phyloP scores from a whole-genome alignment of 768 basidiomycete genomes.

The Suillus luteus region DNA sequence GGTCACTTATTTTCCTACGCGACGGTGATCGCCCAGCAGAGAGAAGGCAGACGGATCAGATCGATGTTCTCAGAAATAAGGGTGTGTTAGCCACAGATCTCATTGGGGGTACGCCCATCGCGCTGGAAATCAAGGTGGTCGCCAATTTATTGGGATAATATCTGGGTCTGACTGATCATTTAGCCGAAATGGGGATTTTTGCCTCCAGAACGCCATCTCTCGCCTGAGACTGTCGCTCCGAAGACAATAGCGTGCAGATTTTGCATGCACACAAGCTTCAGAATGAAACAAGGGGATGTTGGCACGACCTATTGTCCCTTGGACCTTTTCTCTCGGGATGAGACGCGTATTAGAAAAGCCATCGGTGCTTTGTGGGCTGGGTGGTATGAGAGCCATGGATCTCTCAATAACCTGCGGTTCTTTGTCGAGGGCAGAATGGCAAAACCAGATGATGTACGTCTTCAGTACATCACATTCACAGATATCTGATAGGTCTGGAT shows the following conservation, averaged over 20 bases:
- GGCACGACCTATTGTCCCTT: conserved; percentile 76
- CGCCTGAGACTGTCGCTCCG: conserved; percentile 51
- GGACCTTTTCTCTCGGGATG: conserved; percentile 81
- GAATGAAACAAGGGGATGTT: conserved; percentile 34
- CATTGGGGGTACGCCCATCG: conserved; percentile 57
- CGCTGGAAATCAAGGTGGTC: conserved; percentile 90
- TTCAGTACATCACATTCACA: neutral
- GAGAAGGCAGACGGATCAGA: conserved; percentile 54
- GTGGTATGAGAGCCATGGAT: conserved; percentile 68
- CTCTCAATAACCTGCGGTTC: conserved; percentile 79
- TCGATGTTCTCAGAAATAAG: conserved; percentile 56
- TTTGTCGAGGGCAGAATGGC: conserved; percentile 69
- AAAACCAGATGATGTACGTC: conserved; percentile 56
- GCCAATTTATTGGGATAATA: conserved; percentile 6
- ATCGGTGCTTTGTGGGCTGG: conserved; percentile 69
- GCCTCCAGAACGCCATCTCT: conserved; percentile 62
- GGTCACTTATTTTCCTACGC: conserved; percentile 46
- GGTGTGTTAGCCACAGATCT: conserved; percentile 83
- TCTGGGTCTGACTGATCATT: conserved; percentile 10
- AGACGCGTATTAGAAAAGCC: conserved; percentile 60
- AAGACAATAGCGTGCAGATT: conserved; percentile 84
- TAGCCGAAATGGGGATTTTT: conserved; percentile 99
- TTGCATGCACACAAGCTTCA: conserved; percentile 81
- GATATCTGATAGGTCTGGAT: neutral
- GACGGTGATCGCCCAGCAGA: conserved; percentile 55